Base-by-base conservation (phyloP, 371 early-diverging fungal species). In the Mortierella sp. region DNA sequence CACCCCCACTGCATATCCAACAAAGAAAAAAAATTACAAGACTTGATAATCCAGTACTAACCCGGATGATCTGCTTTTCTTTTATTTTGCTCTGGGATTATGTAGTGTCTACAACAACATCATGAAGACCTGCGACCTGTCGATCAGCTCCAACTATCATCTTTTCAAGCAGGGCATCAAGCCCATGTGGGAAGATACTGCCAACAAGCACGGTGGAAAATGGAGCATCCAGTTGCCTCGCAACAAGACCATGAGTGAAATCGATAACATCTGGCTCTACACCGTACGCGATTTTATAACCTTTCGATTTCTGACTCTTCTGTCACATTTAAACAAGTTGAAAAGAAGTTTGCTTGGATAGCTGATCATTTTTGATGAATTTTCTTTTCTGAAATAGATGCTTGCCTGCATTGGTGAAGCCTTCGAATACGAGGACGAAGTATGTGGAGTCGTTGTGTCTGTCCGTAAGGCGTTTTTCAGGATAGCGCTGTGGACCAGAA, bases 151-250 rank as follows among this genome's bases (percentile, higher is more conserved):
- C 50, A 97, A 98, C 86, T 95, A 97, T 79, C 97, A 99, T 72
- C 81, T 99, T 59, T 99, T 99, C 91, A 95, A 96, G 82, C 87
- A 93, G 64, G 98, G 97, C 31, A 88, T 99, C 60, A 89, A 91
- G 82, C 99, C 99, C 15, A 93, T 93, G 92, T 99, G 99, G 99
- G 99, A 99, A 84, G 99, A 99, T 79, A 80, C 90, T n/a, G 90
- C 86, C 48, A 99, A 99, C 86, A 87, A 85, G 43, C 83, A 94
- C 42, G 99, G 99, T 72, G 99, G 99, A 30, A 96, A 97, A 80
- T 97, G 99, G 93, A 91, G 94, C 52, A 81, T 95, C 50, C 91
- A 92, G 64, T 80, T 98, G 50, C 88, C 85, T 55, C 90, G 92
- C 78, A 80, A 81, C 65, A 88, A 89, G 80, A 86, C 88, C 17